These are phyloP conservation scores for Ophiostoma sp. DNA, from an alignment of 2,329 filamentous ascomycete species.

Conservation along the genomic window DNA sequence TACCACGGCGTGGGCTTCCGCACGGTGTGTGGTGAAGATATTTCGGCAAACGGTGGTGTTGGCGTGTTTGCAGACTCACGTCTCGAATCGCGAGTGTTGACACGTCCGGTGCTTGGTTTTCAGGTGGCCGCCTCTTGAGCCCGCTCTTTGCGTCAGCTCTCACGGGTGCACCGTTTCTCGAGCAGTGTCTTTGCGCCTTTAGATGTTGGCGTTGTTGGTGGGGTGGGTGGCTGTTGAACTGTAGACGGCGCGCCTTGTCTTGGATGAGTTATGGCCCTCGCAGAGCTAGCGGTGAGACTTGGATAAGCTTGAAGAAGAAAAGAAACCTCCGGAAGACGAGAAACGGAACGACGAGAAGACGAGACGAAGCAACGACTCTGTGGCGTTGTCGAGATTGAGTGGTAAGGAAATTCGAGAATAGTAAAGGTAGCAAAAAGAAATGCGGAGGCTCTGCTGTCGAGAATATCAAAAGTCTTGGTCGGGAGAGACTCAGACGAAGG, in stretches of 20 bases:
- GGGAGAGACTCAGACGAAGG: background rate
- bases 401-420: background rate
- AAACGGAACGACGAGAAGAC: background rate
- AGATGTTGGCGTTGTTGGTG: background rate
- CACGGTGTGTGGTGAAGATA: background rate
- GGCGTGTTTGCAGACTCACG: background rate
- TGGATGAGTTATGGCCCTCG: background rate
- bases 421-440: background rate
- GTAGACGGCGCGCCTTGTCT: slow-evolving; percentile 3
- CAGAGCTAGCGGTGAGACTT: slow-evolving; percentile 9
- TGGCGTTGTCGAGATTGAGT: background rate
- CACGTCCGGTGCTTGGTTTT: background rate
- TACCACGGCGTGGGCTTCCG: slow-evolving; percentile 4
- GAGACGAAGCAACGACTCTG: background rate
- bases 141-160: slow-evolving; percentile 15
- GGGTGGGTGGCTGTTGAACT: background rate
- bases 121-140: slow-evolving; percentile 13
- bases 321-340: background rate
- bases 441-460: background rate
- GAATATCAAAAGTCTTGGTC: background rate
- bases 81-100: background rate
- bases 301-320: background rate
- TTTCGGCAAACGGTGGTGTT: background rate
- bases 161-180: slow-evolving; percentile 13
- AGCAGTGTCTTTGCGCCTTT: background rate